Evolutionary conservation across 768 basidiomycete genomes (phyloP).

Genomic region (Termitomyces sp.): DNA sequence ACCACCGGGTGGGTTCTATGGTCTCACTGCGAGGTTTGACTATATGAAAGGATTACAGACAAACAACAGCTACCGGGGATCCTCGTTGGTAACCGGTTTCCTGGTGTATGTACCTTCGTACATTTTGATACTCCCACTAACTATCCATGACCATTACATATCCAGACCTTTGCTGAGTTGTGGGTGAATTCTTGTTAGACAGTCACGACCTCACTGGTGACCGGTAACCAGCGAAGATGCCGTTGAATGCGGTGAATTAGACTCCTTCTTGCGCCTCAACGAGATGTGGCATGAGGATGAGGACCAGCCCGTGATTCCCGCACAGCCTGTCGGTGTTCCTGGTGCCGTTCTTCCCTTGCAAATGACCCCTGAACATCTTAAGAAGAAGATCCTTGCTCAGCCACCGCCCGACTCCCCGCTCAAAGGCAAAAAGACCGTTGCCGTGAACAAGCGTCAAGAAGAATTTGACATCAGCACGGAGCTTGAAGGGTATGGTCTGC

Average conservation of each 20-base stretch:
- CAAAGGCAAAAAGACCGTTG: slow-evolving; percentile 34
- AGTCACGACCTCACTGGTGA: slow-evolving; percentile 5
- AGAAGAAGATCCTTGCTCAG: slow-evolving; percentile 46
- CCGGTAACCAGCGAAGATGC: slow-evolving; percentile 63
- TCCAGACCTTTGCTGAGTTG: slow-evolving; percentile 71
- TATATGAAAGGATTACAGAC: slow-evolving; percentile 33
- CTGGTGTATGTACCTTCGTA: slow-evolving; percentile 53
- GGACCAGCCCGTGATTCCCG: slow-evolving; percentile 48
- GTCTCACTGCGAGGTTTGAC: neutral
- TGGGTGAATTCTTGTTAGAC: slow-evolving; percentile 27
- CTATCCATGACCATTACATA: slow-evolving; percentile 4
- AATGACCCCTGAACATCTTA: slow-evolving; percentile 77
- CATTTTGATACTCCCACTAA: neutral
- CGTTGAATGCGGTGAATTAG: slow-evolving; percentile 73
- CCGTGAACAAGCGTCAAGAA: slow-evolving; percentile 52
- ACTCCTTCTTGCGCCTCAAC: slow-evolving; percentile 64
- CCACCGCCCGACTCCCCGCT: slow-evolving; percentile 35
- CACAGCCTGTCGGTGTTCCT: slow-evolving; percentile 72
- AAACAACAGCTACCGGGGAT: slow-evolving; percentile 85
- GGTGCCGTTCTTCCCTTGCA: slow-evolving; percentile 70
- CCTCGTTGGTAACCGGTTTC: slow-evolving; percentile 70
- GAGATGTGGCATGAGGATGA: slow-evolving; percentile 69
- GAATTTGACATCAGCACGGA: slow-evolving; percentile 65
- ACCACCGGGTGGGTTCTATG: slow-evolving; percentile 46
- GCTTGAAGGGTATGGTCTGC: slow-evolving; percentile 64